A percentile compares a stretch with the other conserved stretches of the same genome.
These are phyloP conservation scores for Dalbergia cochinchinensis DNA, from an alignment of 306 rosid genomes.

Conservation along the genomic window DNA sequence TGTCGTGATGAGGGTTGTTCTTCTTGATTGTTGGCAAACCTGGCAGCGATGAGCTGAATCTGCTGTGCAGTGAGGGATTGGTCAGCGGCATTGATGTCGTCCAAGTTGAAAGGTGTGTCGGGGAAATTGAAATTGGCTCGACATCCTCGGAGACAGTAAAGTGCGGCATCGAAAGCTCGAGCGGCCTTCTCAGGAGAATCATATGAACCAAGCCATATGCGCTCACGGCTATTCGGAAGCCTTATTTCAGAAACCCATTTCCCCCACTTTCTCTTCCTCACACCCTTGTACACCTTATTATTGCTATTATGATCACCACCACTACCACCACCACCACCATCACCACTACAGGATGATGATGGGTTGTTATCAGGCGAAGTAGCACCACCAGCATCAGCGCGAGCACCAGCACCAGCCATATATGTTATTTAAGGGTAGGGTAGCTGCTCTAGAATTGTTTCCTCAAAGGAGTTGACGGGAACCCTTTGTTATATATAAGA, in stretches of 20 bases:
- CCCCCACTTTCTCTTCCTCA: slow-evolving; percentile 78
- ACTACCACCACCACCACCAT: too few relatives aligned
- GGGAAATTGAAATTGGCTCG: slow-evolving; percentile 72
- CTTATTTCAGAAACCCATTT: slow-evolving; percentile 84
- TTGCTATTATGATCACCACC: neutral
- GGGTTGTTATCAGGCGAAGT: neutral
- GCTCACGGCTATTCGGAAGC: slow-evolving; percentile 77
- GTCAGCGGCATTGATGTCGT: neutral
- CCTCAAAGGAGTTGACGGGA: too few relatives aligned
- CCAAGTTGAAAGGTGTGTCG: slow-evolving; percentile 50
- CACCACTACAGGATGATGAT: neutral
- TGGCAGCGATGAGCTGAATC: slow-evolving; percentile 67
- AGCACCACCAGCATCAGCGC: neutral
- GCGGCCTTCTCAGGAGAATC: slow-evolving; percentile 75
- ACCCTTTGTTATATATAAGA: neutral
- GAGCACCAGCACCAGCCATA: neutral
- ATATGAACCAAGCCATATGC: slow-evolving; percentile 81
- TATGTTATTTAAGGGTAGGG: too few relatives aligned
- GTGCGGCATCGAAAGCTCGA: slow-evolving; percentile 83
- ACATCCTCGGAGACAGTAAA: slow-evolving; percentile 71
- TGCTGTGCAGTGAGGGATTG: slow-evolving; percentile 52
- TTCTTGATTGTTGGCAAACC: slow-evolving; percentile 46
- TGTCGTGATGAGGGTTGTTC: neutral
- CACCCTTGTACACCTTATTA: slow-evolving; percentile 64
- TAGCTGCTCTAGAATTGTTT: too few relatives aligned